A percentile compares a stretch with the other conserved stretches of the same genome.
These are phyloP conservation scores for Jackrogersella minutella DNA, from an alignment of 495 filamentous ascomycete genomes.

Conservation along the genomic window DNA sequence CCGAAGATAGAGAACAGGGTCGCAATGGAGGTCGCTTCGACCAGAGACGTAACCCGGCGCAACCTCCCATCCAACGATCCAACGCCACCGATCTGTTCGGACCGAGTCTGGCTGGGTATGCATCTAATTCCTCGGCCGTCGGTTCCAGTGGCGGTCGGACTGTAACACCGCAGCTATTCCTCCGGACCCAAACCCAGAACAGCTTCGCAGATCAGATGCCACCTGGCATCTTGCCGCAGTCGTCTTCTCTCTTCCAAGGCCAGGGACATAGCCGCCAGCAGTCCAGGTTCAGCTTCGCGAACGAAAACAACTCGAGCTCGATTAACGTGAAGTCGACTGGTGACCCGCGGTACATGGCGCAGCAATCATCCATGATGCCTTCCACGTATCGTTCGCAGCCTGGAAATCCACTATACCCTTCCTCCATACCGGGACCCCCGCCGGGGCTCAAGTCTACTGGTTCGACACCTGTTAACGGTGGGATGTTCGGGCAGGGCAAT, in stretches of 20 bases:
- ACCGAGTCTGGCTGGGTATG: constrained; percentile 60
- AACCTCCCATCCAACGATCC: constrained; percentile 76
- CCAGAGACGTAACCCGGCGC: constrained; percentile 63
- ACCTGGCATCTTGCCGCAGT: constrained; percentile 55
- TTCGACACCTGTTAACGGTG: constrained; percentile 73
- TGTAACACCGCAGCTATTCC: constrained; percentile 80
- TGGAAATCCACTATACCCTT: constrained; percentile 68
- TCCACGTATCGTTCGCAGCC: constrained; percentile 67
- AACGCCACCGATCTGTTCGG: constrained; percentile 63
- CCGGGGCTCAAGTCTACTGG: constrained; percentile 94
- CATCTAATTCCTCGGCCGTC: constrained; percentile 57
- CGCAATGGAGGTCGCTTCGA: constrained; percentile 63
- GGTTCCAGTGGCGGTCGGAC: constrained; percentile 68
- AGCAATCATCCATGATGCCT: constrained; percentile 91
- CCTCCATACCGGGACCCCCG: constrained; percentile 85
- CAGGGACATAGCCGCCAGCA: constrained; percentile 86
- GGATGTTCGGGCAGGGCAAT: constrained; percentile 75
- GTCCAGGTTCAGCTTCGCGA: constrained; percentile 88
- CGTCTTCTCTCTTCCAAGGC: constrained; percentile 69
- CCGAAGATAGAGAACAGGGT: constrained; percentile 72
- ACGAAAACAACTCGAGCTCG: constrained; percentile 67
- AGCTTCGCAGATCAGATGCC: constrained; percentile 67
- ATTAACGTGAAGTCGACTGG: constrained; percentile 79
- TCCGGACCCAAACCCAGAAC: constrained; percentile 59
- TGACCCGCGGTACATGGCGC: constrained; percentile 85